These are phyloP conservation scores for Mycena capillaripes DNA, from an alignment of 768 basidiomycete genomes.

Conservation along the genomic window DNA sequence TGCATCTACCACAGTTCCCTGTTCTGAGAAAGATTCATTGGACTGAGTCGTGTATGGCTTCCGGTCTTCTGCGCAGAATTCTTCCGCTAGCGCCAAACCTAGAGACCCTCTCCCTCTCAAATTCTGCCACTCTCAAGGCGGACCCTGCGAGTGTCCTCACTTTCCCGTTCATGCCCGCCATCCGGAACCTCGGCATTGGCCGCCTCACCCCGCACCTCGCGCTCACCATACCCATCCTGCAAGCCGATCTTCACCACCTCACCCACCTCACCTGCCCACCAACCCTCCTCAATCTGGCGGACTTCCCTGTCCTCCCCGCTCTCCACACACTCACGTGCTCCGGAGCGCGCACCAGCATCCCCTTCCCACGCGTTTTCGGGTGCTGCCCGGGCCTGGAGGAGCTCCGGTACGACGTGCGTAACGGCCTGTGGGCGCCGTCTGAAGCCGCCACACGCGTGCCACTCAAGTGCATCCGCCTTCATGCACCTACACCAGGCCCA, in stretches of 20 bases:
- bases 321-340: not conserved
- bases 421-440: not conserved
- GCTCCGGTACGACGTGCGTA: constrained; percentile 19
- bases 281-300: not conserved
- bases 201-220: too few species aligned
- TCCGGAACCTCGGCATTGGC: not conserved
- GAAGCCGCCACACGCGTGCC: not conserved
- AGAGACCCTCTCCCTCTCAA: not conserved
- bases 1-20: not conserved
- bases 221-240: not conserved
- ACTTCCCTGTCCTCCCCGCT: not conserved
- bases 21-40: constrained; percentile 11
- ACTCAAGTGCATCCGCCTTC: not conserved
- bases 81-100: not conserved
- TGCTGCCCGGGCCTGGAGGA: constrained; percentile 14
- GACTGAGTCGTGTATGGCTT: not conserved
- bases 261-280: constrained; percentile 2
- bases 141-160: not conserved
- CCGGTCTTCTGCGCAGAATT: not conserved
- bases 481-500: not conserved
- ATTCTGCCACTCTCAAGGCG: not conserved
- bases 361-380: constrained; percentile 8
- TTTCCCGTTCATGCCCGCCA: not conserved
- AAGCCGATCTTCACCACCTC: not conserved
- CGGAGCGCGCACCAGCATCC: not conserved